Evolutionary conservation across 805 yeast species (phyloP).

Genomic region (Suhomyces canberraensis): DNA sequence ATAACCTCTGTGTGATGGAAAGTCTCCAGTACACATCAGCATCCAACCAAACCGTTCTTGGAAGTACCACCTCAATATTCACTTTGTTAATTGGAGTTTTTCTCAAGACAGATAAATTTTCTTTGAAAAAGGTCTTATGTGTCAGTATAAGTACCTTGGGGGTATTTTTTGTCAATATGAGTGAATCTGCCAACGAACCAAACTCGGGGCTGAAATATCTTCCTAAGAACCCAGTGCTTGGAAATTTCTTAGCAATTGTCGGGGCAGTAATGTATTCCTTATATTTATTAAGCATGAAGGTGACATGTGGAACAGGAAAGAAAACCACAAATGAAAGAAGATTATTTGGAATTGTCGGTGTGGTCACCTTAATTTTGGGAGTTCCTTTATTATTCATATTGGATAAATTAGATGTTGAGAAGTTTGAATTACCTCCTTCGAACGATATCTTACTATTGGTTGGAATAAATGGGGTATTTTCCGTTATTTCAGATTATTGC

Average conservation of each 20-base stretch:
- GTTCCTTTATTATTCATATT: conserved; percentile 38
- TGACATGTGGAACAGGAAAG: conserved; percentile 43
- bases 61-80: conserved; percentile 51
- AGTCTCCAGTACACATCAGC: conserved; percentile 50
- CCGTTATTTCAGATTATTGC: conserved; percentile 48
- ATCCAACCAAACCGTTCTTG: conserved; percentile 49
- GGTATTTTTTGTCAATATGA: conserved; percentile 42
- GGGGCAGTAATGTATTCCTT: conserved; percentile 49
- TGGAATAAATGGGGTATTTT: conserved; percentile 41
- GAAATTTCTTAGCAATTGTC: conserved; percentile 42
- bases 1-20: conserved; percentile 39
- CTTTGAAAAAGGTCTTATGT: conserved; percentile 40
- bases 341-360: conserved; percentile 47
- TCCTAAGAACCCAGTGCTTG: conserved; percentile 40
- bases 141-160: conserved; percentile 46
- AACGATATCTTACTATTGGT: conserved; percentile 32
- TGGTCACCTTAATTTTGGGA: conserved; percentile 37
- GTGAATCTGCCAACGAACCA: conserved; percentile 21
- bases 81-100: conserved; percentile 44
- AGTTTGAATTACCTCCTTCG: conserved; percentile 36
- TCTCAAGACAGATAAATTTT: conserved; percentile 40
- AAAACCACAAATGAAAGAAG: conserved; percentile 44
- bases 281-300: conserved; percentile 42
- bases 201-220: conserved; percentile 22
- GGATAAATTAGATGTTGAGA: conserved; percentile 37